phyloP scores from a whole-genome alignment of 2,329 filamentous ascomycete genomes.

The Zasmidium cellare region DNA sequence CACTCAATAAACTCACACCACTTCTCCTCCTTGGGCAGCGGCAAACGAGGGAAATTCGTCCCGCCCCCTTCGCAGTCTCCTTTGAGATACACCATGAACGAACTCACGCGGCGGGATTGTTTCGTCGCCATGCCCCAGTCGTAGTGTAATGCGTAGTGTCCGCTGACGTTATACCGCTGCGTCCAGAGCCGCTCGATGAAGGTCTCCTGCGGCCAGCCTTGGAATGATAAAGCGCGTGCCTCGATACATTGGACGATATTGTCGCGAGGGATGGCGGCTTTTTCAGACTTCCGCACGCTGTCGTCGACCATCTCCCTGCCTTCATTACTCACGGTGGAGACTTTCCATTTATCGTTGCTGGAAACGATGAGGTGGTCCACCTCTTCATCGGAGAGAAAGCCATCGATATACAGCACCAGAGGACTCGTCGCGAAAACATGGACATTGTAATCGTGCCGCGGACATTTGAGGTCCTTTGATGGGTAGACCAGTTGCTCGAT shows the following conservation, averaged over 20 bases:
- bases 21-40: slow-evolving; percentile 41
- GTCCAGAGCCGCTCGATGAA: slow-evolving; percentile 63
- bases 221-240: slow-evolving; percentile 57
- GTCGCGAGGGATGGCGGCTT: slow-evolving; percentile 50
- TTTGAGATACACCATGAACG: slow-evolving; percentile 63
- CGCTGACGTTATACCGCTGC: slow-evolving; percentile 58
- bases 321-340: slow-evolving; percentile 56
- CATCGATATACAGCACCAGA: slow-evolving; percentile 57
- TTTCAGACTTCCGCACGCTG: slow-evolving; percentile 54
- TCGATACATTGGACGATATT: slow-evolving; percentile 59
- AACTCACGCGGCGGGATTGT: slow-evolving; percentile 47
- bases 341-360: slow-evolving; percentile 50
- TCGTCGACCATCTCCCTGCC: slow-evolving; percentile 49
- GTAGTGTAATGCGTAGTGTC: slow-evolving; percentile 61
- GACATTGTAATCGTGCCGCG: slow-evolving; percentile 39
- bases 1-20: slow-evolving; percentile 64
- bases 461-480: slow-evolving; percentile 39
- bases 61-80: slow-evolving; percentile 58
- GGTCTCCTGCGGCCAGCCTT: slow-evolving; percentile 60
- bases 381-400: slow-evolving; percentile 17
- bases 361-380: slow-evolving; percentile 35
- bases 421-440: slow-evolving; percentile 56
- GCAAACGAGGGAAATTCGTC: slow-evolving; percentile 59
- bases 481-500: slow-evolving; percentile 45
- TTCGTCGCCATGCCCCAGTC: slow-evolving; percentile 52